phyloP scores from a whole-genome alignment of 306 rosid genomes.

The Rubus parviflorus region DNA sequence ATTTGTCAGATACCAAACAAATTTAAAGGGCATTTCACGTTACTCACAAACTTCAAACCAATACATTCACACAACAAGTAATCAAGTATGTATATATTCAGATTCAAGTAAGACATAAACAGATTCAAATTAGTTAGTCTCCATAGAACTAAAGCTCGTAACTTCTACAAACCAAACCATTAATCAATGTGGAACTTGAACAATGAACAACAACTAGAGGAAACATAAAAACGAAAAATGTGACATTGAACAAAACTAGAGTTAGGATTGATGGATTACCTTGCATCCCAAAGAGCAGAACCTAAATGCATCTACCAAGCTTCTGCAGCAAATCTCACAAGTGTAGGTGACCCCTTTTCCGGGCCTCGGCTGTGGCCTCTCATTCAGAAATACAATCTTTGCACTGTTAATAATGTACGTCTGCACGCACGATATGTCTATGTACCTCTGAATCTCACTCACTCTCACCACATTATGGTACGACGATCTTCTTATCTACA shows the following conservation, averaged over 20 bases:
- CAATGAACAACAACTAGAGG: not conserved
- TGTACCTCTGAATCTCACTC: constrained; percentile 47
- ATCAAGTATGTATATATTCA: not conserved
- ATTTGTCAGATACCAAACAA: not conserved
- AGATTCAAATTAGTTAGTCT: not conserved
- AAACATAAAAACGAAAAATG: not conserved
- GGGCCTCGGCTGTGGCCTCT: constrained; percentile 50
- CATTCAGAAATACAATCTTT: constrained; percentile 48
- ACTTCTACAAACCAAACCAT: not conserved
- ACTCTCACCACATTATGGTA: constrained; percentile 57
- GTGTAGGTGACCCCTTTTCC: constrained; percentile 54
- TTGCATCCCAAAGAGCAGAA: constrained; percentile 59
- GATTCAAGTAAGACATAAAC: not conserved
- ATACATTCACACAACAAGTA: not conserved
- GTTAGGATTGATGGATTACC: constrained; percentile 15
- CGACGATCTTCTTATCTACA: constrained; percentile 48
- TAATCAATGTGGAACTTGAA: not conserved
- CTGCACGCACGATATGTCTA: constrained; percentile 46
- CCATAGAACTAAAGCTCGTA: not conserved
- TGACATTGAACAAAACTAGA: not conserved
- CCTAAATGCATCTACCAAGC: constrained; percentile 47
- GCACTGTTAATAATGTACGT: constrained; percentile 55
- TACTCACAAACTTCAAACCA: not conserved
- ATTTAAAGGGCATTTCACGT: not conserved
- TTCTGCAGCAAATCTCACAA: constrained; percentile 49